Base-by-base conservation (phyloP, 495 filamentous ascomycete genomes). In the Trichoderma reesei region DNA sequence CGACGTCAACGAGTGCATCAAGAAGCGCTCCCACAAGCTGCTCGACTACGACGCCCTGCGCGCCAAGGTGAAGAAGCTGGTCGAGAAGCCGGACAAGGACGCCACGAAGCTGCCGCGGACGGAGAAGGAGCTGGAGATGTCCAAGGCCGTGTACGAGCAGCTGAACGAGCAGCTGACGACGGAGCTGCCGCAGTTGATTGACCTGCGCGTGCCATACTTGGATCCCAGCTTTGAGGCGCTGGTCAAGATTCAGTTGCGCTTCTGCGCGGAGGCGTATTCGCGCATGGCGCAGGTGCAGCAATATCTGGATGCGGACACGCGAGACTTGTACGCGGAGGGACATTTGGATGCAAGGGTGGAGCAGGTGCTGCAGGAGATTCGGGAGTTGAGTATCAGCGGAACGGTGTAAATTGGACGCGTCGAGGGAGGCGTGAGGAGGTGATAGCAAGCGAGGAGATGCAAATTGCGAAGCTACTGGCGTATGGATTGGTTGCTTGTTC, bases 201-300 rank as follows among this genome's bases (percentile, higher is more conserved):
- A 98, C 70, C 83, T 98, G 54, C 88, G 94, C 37, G 94, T 98
- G 7, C 94, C 94, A 0, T 98, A 98, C 72, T 83, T 98, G 65
- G 94, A 98, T 71, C 94, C 94, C 1, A 90, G 86, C 64, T 98
- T 98, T 72, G 94, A 98, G 75, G 94, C 94, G 0, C 84, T 98
- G 59, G 94, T 98, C 67, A 98, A 98, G 82, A 98, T 98, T 68
- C 94, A 98, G 77, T 77, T 98, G 65, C 84, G 94, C 37, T 98
- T 98, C 78, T 98, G 94, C 73, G 94, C 94, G 11, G 94, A 98
- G 75, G 94, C 94, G 10, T 98, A 98, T 73, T 89, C 85, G 41
- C 81, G 94, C 31, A 98, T 98, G 94, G 94, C 94, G 9, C 94
- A 98, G 79, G 94, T 98, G 66, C 94, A 98, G 78, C 95, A 98